Evolutionary conservation across 2,329 filamentous ascomycete genomes (phyloP), one percentile per base, ranked within the genome.

Genomic region (Cytospora mali): DNA sequence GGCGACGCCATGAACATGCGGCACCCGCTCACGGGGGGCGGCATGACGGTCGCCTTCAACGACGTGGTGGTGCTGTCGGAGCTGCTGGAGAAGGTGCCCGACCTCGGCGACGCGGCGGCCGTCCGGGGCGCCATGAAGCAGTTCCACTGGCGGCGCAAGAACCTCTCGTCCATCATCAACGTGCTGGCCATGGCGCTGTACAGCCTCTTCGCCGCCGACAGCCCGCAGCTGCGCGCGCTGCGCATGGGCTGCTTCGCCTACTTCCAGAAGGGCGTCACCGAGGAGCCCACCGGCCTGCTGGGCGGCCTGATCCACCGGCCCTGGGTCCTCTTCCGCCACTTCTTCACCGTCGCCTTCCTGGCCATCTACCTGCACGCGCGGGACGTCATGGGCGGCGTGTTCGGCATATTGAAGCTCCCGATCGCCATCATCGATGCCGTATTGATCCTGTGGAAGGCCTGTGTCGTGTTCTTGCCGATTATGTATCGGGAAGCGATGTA

Each of bases 1-100:
- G 95, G 95, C 64, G 95, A 99, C 74, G 94, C 95, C 16, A 89
- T 96, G 83, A 99, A 99, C 80, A 99, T 99, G 95, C 91, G 95
- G n/a, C 95, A 99, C 77, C 95, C 95, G 1, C 83, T 99, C 14
- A 99, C 95, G 0, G 95, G 95, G 58, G 95, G 95, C 68, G 95
- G 95, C 70, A 99, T 99, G 95, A 98, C 94, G 0, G 95, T 98
- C 1, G 95, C 92, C 1, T 90, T 99, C 76, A 96, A 94, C 77
- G 95, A 99, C 72, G 93, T 91, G 1, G 84, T 95, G 13, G 77
- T 96, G 1, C 83, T 99, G 28, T 81, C 89, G 0, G 83, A 89
- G 10, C 80, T 97, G 25, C 84, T 99, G 1, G 78, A 83, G 46
- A 76, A 78, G 9, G 83, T 97, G 0, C 88, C 91, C 4, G 79